These are phyloP conservation scores for Entomortierella beljakovae DNA, from an alignment of 192 early-diverging fungal genomes.

Conservation along the genomic window DNA sequence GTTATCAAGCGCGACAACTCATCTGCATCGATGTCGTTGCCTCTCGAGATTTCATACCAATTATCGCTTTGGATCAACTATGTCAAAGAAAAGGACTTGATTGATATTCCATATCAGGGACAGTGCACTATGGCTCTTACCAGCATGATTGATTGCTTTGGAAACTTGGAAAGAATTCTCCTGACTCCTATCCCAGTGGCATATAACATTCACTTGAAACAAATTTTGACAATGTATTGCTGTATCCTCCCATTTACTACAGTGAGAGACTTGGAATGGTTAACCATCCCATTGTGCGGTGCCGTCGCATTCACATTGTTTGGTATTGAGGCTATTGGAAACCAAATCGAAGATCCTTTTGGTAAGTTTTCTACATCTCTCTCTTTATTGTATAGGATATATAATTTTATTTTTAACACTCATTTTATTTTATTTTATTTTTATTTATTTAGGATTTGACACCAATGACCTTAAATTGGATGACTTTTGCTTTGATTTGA, in stretches of 20 bases:
- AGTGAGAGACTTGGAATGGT: slow-evolving; percentile 67
- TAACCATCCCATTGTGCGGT: slow-evolving; percentile 70
- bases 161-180: slow-evolving; percentile 76
- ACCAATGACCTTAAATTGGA: slow-evolving; percentile 67
- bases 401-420: not conserved
- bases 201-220: slow-evolving; percentile 84
- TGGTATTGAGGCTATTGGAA: slow-evolving; percentile 83
- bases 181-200: slow-evolving; percentile 81
- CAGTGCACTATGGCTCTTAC: slow-evolving; percentile 64
- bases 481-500: slow-evolving; percentile 64
- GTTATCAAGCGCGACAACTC: slow-evolving; percentile 43
- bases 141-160: slow-evolving; percentile 66
- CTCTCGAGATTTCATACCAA: slow-evolving; percentile 61
- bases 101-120: slow-evolving; percentile 63
- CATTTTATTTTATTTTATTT: not conserved
- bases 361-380: slow-evolving; percentile 35
- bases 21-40: slow-evolving; percentile 60
- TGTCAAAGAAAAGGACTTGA: slow-evolving; percentile 56
- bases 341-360: slow-evolving; percentile 87
- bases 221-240: slow-evolving; percentile 77
- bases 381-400: not conserved
- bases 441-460: slow-evolving; percentile 56
- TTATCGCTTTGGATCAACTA: slow-evolving; percentile 64
- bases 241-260: slow-evolving; percentile 79
- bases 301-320: slow-evolving; percentile 75